Percentiles rank a stretch among this genome's conserved stretches.
Evolutionary conservation across 1,284 basidiomycete genomes (phyloP).

Genomic region (Leccinum griseonigrum): DNA sequence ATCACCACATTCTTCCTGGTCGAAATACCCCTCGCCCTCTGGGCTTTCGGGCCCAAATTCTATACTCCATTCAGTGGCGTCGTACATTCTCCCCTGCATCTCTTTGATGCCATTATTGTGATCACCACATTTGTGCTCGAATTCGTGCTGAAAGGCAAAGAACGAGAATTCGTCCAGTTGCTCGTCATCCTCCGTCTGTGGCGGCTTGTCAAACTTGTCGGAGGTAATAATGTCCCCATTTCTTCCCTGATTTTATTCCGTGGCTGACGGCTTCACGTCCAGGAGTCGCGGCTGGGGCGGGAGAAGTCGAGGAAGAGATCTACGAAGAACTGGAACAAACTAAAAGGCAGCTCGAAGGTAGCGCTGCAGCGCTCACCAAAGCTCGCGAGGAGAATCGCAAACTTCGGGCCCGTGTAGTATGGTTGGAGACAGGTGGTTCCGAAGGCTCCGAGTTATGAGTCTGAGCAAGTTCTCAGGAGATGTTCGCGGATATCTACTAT

Average conservation of each 20-base stretch:
- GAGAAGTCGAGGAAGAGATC: conserved; percentile 60
- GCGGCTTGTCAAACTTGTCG: conserved; percentile 75
- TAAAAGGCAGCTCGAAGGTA: conserved; percentile 45
- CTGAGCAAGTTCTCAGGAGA: conserved; percentile 14
- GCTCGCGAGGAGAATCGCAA: conserved; percentile 38
- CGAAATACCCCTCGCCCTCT: conserved; percentile 70
- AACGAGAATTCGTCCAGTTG: conserved; percentile 66
- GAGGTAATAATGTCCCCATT: conserved; percentile 47
- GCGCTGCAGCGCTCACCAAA: conserved; percentile 35
- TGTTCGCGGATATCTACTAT: conserved; percentile 9
- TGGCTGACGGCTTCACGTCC: conserved; percentile 11
- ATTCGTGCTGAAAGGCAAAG: conserved; percentile 59
- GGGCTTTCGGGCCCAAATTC: conserved; percentile 56
- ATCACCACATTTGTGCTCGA: conserved; percentile 72
- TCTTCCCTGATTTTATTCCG: not conserved
- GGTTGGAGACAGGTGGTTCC: conserved; percentile 36
- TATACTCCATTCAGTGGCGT: conserved; percentile 56
- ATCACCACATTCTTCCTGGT: conserved; percentile 72
- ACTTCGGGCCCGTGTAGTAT: conserved; percentile 33
- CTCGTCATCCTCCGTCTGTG: conserved; percentile 74
- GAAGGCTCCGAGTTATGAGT: conserved; percentile 34
- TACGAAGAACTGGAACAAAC: conserved; percentile 47
- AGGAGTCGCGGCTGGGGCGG: conserved; percentile 75
- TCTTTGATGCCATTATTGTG: conserved; percentile 72
- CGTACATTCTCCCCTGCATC: conserved; percentile 57